Percentiles rank a stretch among this genome's conserved stretches.
These are phyloP conservation scores for Alternaria sp. DNA, from an alignment of 2,329 filamentous ascomycete genomes.

Conservation along the genomic window DNA sequence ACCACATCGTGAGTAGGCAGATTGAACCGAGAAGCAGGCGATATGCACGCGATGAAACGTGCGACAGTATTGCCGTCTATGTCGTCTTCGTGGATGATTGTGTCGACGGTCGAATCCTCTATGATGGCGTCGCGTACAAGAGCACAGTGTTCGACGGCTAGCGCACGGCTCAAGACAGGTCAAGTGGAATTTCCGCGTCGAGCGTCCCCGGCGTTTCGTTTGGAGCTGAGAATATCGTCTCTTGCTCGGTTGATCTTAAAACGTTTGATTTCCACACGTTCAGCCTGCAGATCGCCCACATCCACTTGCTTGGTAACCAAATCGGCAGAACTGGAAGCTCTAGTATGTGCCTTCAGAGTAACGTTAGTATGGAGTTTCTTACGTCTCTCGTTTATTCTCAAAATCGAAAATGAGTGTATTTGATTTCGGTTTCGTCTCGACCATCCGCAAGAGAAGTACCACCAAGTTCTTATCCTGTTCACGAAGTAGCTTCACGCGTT, in stretches of 20 bases:
- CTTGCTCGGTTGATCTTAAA: neutral
- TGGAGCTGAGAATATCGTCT: slow-evolving; percentile 3
- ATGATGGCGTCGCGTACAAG: neutral
- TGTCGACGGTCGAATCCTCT: neutral
- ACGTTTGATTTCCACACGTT: neutral
- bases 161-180: slow-evolving; percentile 1
- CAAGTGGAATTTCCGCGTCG: neutral
- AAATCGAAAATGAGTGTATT: neutral
- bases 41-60: slow-evolving; percentile 2
- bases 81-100: slow-evolving; percentile 2
- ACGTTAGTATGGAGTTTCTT: neutral
- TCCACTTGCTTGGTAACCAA: neutral
- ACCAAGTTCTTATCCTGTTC: neutral
- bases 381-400: neutral
- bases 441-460: neutral
- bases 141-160: neutral
- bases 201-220: neutral
- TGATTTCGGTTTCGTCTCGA: neutral
- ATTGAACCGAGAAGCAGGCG: neutral
- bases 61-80: slow-evolving; percentile 3
- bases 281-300: neutral
- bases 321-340: neutral
- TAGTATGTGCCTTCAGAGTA: neutral
- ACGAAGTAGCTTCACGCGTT: neutral
- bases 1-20: slow-evolving; percentile 7